phyloP scores from a whole-genome alignment of 208 protist genomes.

The Acanthamoeba divionensis region DNA sequence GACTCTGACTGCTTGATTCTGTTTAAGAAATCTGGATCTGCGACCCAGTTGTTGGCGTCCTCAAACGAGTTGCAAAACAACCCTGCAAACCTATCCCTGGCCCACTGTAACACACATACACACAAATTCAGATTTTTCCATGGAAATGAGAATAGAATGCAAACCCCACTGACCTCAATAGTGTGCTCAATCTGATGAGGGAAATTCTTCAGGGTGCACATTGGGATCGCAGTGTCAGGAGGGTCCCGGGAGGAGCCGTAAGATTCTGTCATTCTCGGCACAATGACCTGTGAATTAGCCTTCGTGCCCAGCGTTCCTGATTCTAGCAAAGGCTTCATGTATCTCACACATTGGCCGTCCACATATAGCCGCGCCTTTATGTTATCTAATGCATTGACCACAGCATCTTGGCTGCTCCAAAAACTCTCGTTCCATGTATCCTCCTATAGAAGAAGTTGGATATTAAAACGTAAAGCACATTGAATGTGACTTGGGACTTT shows the following conservation, averaged over 20 bases:
- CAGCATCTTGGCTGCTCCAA: constrained; percentile 89
- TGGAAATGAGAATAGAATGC: neutral
- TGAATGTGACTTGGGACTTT: constrained; percentile 2
- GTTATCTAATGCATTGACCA: constrained; percentile 99
- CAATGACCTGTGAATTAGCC: constrained; percentile 67
- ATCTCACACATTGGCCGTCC: constrained; percentile 93
- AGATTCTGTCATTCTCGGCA: constrained; percentile 89
- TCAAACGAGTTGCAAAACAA: constrained; percentile 78
- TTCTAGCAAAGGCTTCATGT: constrained; percentile 97
- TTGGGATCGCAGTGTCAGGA: constrained; percentile 95
- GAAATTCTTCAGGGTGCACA: constrained; percentile 99
- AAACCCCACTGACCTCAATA: constrained; percentile 88
- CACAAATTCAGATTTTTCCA: no score
- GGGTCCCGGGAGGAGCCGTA: constrained; percentile 96
- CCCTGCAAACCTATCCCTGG: constrained; percentile 81
- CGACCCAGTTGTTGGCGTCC: constrained; percentile 73
- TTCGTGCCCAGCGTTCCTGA: constrained; percentile 94
- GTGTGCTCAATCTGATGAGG: constrained; percentile 98
- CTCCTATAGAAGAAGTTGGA: no score
- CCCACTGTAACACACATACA: constrained; percentile 73
- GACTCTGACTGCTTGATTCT: constrained; percentile 26
- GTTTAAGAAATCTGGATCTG: neutral
- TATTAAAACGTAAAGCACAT: neutral
- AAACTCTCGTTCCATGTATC: constrained; percentile 93
- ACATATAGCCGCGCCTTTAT: constrained; percentile 94